Base-by-base conservation (phyloP, 768 basidiomycete genomes). In the Pisolithus microcarpus region DNA sequence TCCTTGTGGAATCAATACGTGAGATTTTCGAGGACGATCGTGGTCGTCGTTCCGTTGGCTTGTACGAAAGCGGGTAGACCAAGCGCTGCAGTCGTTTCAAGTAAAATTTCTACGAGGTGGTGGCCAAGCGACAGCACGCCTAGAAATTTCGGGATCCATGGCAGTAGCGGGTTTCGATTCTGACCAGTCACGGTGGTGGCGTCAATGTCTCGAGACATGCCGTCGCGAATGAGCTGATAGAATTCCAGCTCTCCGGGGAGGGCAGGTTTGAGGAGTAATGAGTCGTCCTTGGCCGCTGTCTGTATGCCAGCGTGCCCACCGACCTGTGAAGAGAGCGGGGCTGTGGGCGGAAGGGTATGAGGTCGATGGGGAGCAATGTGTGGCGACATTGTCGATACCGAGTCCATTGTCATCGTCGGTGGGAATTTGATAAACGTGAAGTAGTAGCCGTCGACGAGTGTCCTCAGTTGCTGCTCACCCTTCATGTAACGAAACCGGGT, bases 21-120 rank as follows among this genome's bases (percentile, higher is more conserved):
- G 11, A 93, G 70, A 65, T 99, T 97, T 70, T 94, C 85, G 3
- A 99, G 69, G 28, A 95, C 90, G 48, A 95, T 71, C 52, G 80
- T 84, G 73, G 93, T 82, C 73, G 56, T 57, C 1, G 72, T 65
- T 75, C 78, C 80, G 76, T 75, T 80, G 54, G 70, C 61, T 6
- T 65, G 43, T 13, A 43, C 42, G 19, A 43, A 5, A 7, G 26
- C 26, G 26, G 26, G 26, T 26, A 26, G 26, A 26, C 4, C 5
- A 26, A 2, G 26, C 7, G 48, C 46, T 2, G 57, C 57, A 52
- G 71, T 50, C 38, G 18, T 8, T 53, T 10, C 39, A 55, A 49
- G n/a, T 51, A 53, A 38, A 49, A 52, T 5, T 65, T 53, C 49
- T 42, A 58, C 42, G 8, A 50, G 39, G 16, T 63, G 79, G 21